These are phyloP conservation scores for Tetradesmus obliquus DNA, from an alignment of 139 green algal species.

Conservation along the genomic window DNA sequence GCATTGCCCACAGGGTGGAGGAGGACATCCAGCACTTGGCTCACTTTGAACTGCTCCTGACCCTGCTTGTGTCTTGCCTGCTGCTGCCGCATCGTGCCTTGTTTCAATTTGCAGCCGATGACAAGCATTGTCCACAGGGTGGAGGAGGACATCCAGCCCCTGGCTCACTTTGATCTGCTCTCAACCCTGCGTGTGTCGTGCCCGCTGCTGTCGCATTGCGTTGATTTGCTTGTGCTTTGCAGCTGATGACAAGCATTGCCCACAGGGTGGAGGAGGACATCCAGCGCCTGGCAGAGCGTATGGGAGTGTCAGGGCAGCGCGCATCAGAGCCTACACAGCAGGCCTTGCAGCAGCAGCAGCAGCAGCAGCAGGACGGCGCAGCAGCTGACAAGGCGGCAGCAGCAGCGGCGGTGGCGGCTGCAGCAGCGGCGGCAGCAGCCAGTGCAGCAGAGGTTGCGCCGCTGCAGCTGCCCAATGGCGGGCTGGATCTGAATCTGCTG, in stretches of 20 bases:
- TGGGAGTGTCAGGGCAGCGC: constrained; percentile 22
- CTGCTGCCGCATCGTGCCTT: too few species aligned
- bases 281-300: constrained; percentile 39
- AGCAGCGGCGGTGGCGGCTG: not conserved
- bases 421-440: constrained; percentile 10
- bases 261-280: constrained; percentile 64
- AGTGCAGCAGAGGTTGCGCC: not conserved
- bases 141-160: constrained; percentile 52
- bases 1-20: constrained; percentile 66
- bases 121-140: constrained; percentile 64
- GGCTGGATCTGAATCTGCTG: constrained; percentile 43
- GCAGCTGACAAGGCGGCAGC: constrained; percentile 12
- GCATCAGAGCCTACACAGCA: constrained; percentile 8
- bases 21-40: constrained; percentile 45
- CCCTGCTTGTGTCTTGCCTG: not conserved
- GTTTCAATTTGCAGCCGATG: constrained; percentile 53
- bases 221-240: not conserved
- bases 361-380: not conserved
- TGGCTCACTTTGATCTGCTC: not conserved
- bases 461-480: constrained; percentile 20
- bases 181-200: too few species aligned
- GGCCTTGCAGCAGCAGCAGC: not conserved
- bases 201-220: too few species aligned
- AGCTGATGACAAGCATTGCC: constrained; percentile 68
- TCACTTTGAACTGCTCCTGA: too few species aligned